These are phyloP conservation scores for Candida ficus DNA, from an alignment of 805 yeast species.

Conservation along the genomic window DNA sequence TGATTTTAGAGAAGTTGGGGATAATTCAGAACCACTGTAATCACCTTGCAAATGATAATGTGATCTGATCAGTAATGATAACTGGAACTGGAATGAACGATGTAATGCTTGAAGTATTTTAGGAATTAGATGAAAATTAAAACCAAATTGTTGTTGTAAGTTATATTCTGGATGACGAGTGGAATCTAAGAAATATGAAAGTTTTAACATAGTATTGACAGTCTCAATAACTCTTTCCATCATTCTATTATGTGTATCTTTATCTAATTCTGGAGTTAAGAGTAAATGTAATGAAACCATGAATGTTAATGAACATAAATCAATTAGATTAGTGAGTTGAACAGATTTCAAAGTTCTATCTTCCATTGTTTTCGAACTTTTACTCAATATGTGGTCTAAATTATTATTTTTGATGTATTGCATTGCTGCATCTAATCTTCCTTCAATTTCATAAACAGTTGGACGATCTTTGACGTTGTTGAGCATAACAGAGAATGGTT, in stretches of 20 bases:
- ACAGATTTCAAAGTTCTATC: constrained; percentile 6
- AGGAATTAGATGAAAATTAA: constrained; percentile 12
- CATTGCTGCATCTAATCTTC: neutral
- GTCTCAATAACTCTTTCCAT: constrained; percentile 5
- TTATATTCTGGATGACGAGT: constrained; percentile 8
- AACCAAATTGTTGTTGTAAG: constrained; percentile 12
- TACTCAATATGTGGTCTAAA: constrained; percentile 3
- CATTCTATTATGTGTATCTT: neutral
- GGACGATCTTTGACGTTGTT: neutral
- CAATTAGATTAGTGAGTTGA: constrained; percentile 5
- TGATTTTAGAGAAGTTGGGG: neutral
- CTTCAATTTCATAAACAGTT: neutral
- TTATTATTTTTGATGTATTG: constrained; percentile 3
- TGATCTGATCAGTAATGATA: constrained; percentile 10
- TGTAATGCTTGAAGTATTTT: constrained; percentile 11
- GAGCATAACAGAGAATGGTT: constrained; percentile 3
- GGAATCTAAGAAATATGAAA: constrained; percentile 11
- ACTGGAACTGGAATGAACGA: constrained; percentile 12
- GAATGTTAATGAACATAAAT: neutral
- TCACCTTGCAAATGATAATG: neutral
- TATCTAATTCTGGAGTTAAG: neutral
- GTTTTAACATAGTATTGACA: constrained; percentile 6
- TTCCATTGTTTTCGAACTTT: constrained; percentile 3
- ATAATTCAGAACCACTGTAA: neutral
- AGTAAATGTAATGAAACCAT: constrained; percentile 1